Conservation (phyloP, 805 yeast genomes). For the Torulaspora maleeae region DNA sequence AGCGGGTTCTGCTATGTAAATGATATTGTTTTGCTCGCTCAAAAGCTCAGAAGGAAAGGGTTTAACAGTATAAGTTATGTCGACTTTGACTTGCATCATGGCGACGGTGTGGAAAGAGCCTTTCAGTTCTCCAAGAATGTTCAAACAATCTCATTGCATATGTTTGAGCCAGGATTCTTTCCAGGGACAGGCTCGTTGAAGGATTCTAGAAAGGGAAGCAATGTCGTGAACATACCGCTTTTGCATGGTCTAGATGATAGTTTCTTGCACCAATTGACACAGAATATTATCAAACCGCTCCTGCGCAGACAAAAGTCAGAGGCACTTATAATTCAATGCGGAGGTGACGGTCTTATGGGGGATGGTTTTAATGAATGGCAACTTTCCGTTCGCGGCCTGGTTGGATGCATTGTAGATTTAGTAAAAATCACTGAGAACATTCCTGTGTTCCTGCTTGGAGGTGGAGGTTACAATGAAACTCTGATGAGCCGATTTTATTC, state of each 20-base stretch:
- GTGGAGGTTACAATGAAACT: conserved; percentile 68
- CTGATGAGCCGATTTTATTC: conserved; percentile 60
- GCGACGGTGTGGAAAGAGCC: conserved; percentile 72
- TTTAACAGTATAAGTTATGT: conserved; percentile 52
- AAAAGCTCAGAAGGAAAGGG: conserved; percentile 42
- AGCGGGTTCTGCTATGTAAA: conserved; percentile 73
- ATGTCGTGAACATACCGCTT: conserved; percentile 52
- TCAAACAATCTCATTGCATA: conserved; percentile 58
- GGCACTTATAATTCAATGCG: conserved; percentile 60
- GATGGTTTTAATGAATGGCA: conserved; percentile 70
- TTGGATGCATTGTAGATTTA: conserved; percentile 32
- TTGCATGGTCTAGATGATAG: conserved; percentile 52
- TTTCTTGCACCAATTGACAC: conserved; percentile 37
- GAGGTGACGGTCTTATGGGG: conserved; percentile 68
- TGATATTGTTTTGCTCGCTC: conserved; percentile 58
- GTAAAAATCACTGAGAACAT: conserved; percentile 27
- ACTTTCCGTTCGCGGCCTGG: conserved; percentile 49
- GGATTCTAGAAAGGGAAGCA: conserved; percentile 38
- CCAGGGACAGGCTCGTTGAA: conserved; percentile 61
- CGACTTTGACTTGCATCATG: conserved; percentile 75
- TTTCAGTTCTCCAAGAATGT: conserved; percentile 54
- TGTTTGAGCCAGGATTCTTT: conserved; percentile 61
- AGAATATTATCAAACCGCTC: conserved; percentile 42
- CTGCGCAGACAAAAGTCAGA: conserved; percentile 43
- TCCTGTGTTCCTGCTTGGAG: conserved; percentile 49